Base-by-base conservation (phyloP, 2,329 filamentous ascomycete species). In the Talaromyces islandicus region DNA sequence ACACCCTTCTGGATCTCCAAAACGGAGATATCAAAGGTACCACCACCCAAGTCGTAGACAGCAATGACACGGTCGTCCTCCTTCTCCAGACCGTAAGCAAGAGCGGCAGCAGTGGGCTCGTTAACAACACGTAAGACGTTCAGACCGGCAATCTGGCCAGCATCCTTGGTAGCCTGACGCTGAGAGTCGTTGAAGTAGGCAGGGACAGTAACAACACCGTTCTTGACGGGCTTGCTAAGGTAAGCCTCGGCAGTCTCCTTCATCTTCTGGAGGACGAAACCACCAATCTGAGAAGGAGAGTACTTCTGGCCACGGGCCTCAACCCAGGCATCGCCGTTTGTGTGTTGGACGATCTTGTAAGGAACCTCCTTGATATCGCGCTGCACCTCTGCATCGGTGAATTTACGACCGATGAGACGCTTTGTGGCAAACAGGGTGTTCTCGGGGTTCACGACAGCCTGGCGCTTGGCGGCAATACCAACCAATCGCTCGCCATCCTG, bases 121-220 rank as follows among this genome's bases (percentile, higher is more conserved):
- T 97, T 97, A 67, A 97, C 91, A 63, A 97, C 92, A 86, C 93
- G 92, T 71, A 96, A 89, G 68, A 97, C 93, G 77, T 97, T 96
- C 59, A 97, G 86, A 75, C 93, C 93, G 71, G 93, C 86, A 71
- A 97, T 97, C 78, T 96, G 91, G 80, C 93, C 93, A 67, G 93
- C 93, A 75, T 97, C 92, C 86, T 97, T 97, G 80, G 92, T 97
- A 69, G 92, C 92, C 81, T 97, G 93, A 81, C 92, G 90, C 82
- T 97, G 92, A 63, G 91, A 92, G 80, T 97, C 92, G 80, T 97
- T 97, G 86, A 97, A 97, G 85, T 97, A 97, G 71, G 92, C 92
- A 65, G 92, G 92, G 41, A 97, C 92, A 63, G 93, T 97, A 69
- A 97, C 93, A 63, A 97, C 93, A 70, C 92, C 93, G 75, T 97